Evolutionary conservation across 148 eudicot species (phyloP).

Genomic region (Rhododendron henanense): DNA sequence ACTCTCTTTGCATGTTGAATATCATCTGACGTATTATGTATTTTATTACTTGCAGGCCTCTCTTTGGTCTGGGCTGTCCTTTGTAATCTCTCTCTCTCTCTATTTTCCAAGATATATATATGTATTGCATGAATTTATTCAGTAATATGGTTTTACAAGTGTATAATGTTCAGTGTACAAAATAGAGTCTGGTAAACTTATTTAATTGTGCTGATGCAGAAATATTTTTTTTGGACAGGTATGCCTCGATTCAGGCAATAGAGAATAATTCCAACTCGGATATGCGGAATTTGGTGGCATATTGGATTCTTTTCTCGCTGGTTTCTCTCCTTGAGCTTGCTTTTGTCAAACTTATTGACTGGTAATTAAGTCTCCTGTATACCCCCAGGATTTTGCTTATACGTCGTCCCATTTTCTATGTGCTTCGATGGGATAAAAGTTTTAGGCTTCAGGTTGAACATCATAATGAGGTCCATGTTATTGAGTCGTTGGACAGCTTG

Average conservation of each 20-base stretch:
- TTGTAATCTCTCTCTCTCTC: conserved; percentile 17
- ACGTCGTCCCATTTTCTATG: background rate
- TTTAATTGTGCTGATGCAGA: background rate
- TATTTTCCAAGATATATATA: too few species aligned
- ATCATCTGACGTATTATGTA: background rate
- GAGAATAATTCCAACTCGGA: conserved; percentile 1
- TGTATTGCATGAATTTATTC: too few species aligned
- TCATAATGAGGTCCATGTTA: background rate
- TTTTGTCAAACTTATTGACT: conserved; percentile 7
- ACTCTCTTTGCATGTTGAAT: background rate
- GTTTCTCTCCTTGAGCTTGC: conserved; percentile 12
- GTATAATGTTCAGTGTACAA: too few species aligned
- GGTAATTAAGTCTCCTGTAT: background rate
- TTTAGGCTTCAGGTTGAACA: background rate
- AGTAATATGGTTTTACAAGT: too few species aligned
- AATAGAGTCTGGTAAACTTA: background rate
- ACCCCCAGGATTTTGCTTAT: background rate
- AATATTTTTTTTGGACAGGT: background rate
- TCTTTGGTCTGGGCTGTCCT: conserved; percentile 26
- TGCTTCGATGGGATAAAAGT: background rate
- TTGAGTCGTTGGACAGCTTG: background rate
- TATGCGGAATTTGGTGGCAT: conserved; percentile 9
- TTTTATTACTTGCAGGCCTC: conserved; percentile 25
- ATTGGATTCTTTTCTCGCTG: conserved; percentile 15
- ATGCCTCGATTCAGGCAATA: conserved; percentile 8